Conservation (phyloP, 1,139 yeast species). For the Geotrichum europaeum region DNA sequence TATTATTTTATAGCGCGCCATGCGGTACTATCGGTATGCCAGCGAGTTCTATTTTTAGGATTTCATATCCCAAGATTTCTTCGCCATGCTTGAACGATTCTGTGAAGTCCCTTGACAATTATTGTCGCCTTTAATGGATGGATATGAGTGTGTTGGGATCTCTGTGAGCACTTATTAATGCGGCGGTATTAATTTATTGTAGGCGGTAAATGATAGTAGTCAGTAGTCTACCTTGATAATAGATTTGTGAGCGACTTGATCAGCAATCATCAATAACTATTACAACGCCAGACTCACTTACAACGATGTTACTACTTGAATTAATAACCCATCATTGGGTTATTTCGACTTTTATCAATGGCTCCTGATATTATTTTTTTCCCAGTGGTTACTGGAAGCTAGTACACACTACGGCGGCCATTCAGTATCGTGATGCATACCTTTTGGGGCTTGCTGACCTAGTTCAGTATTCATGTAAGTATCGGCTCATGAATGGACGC, state of each 20-base stretch:
- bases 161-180: neutral
- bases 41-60: neutral
- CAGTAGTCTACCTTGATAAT: too few species aligned
- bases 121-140: neutral
- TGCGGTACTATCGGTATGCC: neutral
- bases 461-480: too few species aligned
- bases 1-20: neutral
- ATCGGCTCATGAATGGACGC: too few species aligned
- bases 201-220: too few species aligned
- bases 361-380: neutral
- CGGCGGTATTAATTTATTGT: too few species aligned
- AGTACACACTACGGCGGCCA: neutral
- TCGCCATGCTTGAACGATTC: neutral
- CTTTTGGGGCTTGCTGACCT: neutral
- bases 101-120: neutral
- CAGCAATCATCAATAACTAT: too few species aligned
- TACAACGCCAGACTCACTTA: too few species aligned
- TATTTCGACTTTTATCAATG: neutral
- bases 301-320: too few species aligned
- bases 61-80: neutral
- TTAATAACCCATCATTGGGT: too few species aligned
- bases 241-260: too few species aligned
- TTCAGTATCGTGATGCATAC: neutral
- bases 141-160: neutral
- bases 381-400: neutral